These are phyloP conservation scores for Aspergillus brasiliensis DNA, from an alignment of 2,329 filamentous ascomycete species.

Conservation along the genomic window DNA sequence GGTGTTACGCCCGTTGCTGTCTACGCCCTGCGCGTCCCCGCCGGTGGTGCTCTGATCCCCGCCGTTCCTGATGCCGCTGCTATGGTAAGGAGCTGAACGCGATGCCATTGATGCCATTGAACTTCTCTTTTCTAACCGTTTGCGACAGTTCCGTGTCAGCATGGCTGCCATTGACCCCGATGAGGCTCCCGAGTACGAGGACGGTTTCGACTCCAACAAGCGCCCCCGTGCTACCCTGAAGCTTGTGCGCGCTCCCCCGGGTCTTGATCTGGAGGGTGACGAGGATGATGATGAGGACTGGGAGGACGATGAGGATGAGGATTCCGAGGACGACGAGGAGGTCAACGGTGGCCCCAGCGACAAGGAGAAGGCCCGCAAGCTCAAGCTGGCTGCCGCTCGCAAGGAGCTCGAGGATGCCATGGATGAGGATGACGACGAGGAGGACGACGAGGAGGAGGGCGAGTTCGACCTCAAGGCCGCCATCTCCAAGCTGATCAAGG, in stretches of 20 bases:
- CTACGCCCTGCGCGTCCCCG: conserved; percentile 89
- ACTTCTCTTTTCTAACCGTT: neutral
- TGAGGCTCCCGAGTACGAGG: conserved; percentile 68
- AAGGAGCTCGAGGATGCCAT: conserved; percentile 73
- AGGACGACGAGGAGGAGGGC: conserved; percentile 69
- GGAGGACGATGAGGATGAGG: conserved; percentile 50
- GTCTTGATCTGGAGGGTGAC: conserved; percentile 58
- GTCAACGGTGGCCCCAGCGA: conserved; percentile 88
- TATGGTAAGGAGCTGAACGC: conserved; percentile 63
- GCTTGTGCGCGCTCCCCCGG: conserved; percentile 73
- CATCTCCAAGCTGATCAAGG: conserved; percentile 59
- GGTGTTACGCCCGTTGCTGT: conserved; percentile 68
- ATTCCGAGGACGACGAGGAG: conserved; percentile 72
- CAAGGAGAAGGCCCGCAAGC: conserved; percentile 84
- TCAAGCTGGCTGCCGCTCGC: conserved; percentile 73
- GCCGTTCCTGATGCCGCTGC: conserved; percentile 78
- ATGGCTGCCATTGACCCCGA: conserved; percentile 98
- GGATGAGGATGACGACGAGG: conserved; percentile 59
- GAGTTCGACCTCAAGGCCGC: conserved; percentile 51
- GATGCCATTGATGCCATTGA: neutral
- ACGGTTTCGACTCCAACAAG: conserved; percentile 61
- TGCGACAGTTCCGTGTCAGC: conserved; percentile 82
- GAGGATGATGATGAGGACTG: conserved; percentile 59
- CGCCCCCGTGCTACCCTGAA: conserved; percentile 83
- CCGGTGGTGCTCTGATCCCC: conserved; percentile 79